phyloP scores from a whole-genome alignment of 148 eudicot genomes.

The Oxyria digyna region DNA sequence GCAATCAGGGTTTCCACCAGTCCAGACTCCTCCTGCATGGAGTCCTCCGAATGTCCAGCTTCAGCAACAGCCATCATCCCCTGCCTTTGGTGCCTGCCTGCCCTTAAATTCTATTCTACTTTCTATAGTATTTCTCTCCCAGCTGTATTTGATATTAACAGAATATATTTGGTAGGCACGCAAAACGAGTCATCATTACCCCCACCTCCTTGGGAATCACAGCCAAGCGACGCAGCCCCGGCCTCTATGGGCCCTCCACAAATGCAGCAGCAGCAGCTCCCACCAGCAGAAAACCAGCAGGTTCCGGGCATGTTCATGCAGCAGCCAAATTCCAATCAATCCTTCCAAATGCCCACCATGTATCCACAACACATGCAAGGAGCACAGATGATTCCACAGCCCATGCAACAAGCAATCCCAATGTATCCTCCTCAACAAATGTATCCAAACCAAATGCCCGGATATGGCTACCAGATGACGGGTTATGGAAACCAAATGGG shows the following conservation, averaged over 20 bases:
- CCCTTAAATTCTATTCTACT: slow-evolving; percentile 13
- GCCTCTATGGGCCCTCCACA: not conserved
- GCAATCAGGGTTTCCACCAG: slow-evolving; percentile 42
- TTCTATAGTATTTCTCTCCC: not conserved
- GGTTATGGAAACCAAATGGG: slow-evolving; percentile 23
- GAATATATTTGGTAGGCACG: slow-evolving; percentile 30
- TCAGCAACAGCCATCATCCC: slow-evolving; percentile 62
- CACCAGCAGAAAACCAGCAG: slow-evolving; percentile 32
- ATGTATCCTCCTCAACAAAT: slow-evolving; percentile 65
- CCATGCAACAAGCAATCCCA: slow-evolving; percentile 28
- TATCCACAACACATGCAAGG: slow-evolving; percentile 49
- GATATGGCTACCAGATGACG: slow-evolving; percentile 53
- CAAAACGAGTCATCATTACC: slow-evolving; percentile 49
- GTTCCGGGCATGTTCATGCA: slow-evolving; percentile 29
- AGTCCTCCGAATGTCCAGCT: slow-evolving; percentile 43
- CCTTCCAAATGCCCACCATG: slow-evolving; percentile 18
- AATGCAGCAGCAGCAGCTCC: slow-evolving; percentile 39
- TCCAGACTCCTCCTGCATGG: slow-evolving; percentile 50
- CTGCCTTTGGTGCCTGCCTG: slow-evolving; percentile 57
- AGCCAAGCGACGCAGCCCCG: slow-evolving; percentile 21
- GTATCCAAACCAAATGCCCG: slow-evolving; percentile 59
- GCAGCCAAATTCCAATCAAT: slow-evolving; percentile 38
- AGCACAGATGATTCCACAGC: slow-evolving; percentile 64
- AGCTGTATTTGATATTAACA: not conserved
- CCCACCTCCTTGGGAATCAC: slow-evolving; percentile 97